phyloP scores from a whole-genome alignment of 768 basidiomycete species.

The Suillus americanus region DNA sequence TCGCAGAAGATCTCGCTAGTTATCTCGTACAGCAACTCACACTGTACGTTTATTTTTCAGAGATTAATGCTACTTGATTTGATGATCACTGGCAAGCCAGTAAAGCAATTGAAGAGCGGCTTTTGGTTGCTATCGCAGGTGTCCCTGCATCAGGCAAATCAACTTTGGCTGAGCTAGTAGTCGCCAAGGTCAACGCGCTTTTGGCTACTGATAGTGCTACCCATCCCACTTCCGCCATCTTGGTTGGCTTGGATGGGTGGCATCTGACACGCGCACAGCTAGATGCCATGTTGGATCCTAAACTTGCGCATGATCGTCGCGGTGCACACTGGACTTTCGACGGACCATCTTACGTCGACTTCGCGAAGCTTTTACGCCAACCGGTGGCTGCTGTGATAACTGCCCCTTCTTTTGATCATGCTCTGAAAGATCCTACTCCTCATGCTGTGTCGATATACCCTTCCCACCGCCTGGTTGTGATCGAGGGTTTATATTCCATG shows the following conservation, averaged over 20 bases:
- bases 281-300: constrained; percentile 72
- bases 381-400: constrained; percentile 38
- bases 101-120: constrained; percentile 32
- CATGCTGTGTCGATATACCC: constrained; percentile 58
- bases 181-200: constrained; percentile 49
- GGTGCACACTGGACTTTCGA: constrained; percentile 95
- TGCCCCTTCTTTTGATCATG: constrained; percentile 87
- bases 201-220: constrained; percentile 19
- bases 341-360: constrained; percentile 63
- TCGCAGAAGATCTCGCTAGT: constrained; percentile 39
- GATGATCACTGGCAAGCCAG: not conserved
- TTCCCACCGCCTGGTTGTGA: constrained; percentile 72
- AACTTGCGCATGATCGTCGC: constrained; percentile 73
- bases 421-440: constrained; percentile 79
- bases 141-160: constrained; percentile 90
- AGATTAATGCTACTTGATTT: constrained; percentile 21
- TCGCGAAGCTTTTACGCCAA: constrained; percentile 56
- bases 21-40: constrained; percentile 37
- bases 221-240: constrained; percentile 42
- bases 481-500: constrained; percentile 90
- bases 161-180: constrained; percentile 62
- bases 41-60: constrained; percentile 33
- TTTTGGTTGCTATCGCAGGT: constrained; percentile 73
- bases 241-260: constrained; percentile 91
- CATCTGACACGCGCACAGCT: constrained; percentile 81